Conservation (phyloP, 352 stramenopile genomes). For the Pythium apleroticum region DNA sequence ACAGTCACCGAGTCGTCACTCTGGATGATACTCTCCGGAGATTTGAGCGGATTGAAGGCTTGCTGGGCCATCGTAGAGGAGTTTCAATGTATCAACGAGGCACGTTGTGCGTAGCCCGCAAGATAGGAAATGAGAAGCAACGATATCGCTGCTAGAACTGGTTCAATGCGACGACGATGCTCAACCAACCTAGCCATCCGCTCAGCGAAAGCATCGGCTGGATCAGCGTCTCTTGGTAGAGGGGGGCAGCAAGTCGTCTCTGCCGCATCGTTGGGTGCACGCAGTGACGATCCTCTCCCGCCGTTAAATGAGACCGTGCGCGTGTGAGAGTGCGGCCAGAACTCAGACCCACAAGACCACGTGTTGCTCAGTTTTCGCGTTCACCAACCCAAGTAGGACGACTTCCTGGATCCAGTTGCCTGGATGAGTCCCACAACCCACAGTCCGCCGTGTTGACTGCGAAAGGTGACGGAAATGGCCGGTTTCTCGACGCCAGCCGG, state of each 20-base stretch:
- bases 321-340: neutral
- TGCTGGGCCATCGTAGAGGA: neutral
- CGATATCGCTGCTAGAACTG: neutral
- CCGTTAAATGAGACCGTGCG: neutral
- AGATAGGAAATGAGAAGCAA: neutral
- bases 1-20: neutral
- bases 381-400: neutral
- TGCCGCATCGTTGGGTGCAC: neutral
- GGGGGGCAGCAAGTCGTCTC: neutral
- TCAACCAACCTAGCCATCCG: neutral
- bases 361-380: neutral
- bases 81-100: neutral
- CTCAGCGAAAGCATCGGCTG: neutral
- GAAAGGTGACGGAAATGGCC: too few species aligned
- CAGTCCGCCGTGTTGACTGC: neutral
- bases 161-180: too few species aligned
- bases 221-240: neutral
- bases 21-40: neutral
- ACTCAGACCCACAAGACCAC: neutral
- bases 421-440: neutral
- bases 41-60: slow-evolving; percentile 5
- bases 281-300: neutral
- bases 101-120: neutral
- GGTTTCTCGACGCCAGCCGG: neutral
- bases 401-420: neutral